Base-by-base conservation (phyloP, 805 yeast species). In the Metschnikowia baotianmanensis region DNA sequence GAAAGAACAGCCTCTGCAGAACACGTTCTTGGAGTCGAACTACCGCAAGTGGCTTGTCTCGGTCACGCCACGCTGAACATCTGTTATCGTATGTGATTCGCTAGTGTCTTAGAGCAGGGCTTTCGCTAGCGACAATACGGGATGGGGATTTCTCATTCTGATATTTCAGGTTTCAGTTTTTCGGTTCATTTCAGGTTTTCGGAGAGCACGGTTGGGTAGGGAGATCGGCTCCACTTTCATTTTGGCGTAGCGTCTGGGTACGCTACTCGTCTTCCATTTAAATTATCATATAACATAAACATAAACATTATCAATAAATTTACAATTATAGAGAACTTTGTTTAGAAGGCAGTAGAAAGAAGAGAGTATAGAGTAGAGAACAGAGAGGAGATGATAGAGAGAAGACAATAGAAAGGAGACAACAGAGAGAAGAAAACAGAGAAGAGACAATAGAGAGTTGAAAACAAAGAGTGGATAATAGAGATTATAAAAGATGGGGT, bases 21-120 rank as follows among this genome's bases (percentile, higher is more conserved):
- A 36, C 34, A 25, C 43, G 29, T 36, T 47, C 30, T 47, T 51
- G 38, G 40, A 50, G 44, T 45, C 52, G 30, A 51, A 51, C 46
- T 51, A 51, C 51, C 42, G 55, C 25, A 51, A 51, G 46, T 51
- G 55, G 55, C 46, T 51, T 24, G 53, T 51, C 12, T 47, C 52
- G 19, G 53, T 51, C 15, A 43, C 53, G n/a, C 53, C 53, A 9
- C 44, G 44, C 20, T 40, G 25, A 25, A 3, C n/a, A n/a, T n/a
- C n/a, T n/a, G n/a, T n/a, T n/a, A n/a, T n/a, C n/a, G n/a, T n/a
- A n/a, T n/a, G n/a, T n/a, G n/a, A n/a, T n/a, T n/a, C n/a, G n/a
- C n/a, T n/a, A n/a, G n/a, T n/a, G n/a, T n/a, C n/a, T n/a, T n/a
- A n/a, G n/a, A n/a, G n/a, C n/a, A n/a, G n/a, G n/a, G n/a, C n/a